Evolutionary conservation across 1,284 basidiomycete species (phyloP).

Genomic region (Gymnopus androsaceus): DNA sequence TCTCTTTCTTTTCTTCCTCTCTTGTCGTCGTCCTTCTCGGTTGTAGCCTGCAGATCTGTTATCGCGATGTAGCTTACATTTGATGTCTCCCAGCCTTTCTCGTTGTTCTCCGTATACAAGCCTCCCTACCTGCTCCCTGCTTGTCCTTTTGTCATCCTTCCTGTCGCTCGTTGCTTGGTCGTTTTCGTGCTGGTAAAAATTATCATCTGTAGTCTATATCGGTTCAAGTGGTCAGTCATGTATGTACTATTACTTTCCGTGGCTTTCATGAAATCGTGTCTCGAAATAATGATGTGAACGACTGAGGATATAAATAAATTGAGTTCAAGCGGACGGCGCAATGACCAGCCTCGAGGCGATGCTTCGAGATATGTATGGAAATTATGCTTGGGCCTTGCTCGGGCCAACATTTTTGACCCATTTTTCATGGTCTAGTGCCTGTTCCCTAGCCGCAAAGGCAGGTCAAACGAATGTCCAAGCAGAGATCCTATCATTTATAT

Average conservation of each 20-base stretch:
- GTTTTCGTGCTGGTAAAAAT: slow-evolving; percentile 5
- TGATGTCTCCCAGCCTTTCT: slow-evolving; percentile 11
- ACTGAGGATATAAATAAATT: not conserved
- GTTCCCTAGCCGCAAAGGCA: no score
- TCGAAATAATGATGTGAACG: no score
- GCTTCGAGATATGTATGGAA: no score
- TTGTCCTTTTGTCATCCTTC: slow-evolving; percentile 32
- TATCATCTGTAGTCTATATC: slow-evolving; percentile 11
- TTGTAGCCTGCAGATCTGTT: slow-evolving; percentile 2
- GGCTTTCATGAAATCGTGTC: not conserved
- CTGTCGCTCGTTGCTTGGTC: slow-evolving; percentile 14
- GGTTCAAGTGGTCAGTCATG: not conserved
- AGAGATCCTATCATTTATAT: no score
- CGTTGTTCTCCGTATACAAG: slow-evolving; percentile 8
- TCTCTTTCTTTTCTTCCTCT: slow-evolving; percentile 19
- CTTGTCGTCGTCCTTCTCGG: not conserved
- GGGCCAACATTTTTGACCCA: no score
- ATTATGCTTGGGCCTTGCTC: no score
- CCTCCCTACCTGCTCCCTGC: slow-evolving; percentile 20
- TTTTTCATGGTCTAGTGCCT: no score
- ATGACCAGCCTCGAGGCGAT: no score
- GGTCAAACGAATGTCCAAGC: not conserved
- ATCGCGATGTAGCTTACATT: slow-evolving; percentile 11
- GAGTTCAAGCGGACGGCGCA: no score
- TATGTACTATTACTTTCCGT: slow-evolving; percentile 6